Percentiles rank a stretch among this genome's conserved stretches.
phyloP scores from a whole-genome alignment of 345 rosid species.

The Camelina sativa region DNA sequence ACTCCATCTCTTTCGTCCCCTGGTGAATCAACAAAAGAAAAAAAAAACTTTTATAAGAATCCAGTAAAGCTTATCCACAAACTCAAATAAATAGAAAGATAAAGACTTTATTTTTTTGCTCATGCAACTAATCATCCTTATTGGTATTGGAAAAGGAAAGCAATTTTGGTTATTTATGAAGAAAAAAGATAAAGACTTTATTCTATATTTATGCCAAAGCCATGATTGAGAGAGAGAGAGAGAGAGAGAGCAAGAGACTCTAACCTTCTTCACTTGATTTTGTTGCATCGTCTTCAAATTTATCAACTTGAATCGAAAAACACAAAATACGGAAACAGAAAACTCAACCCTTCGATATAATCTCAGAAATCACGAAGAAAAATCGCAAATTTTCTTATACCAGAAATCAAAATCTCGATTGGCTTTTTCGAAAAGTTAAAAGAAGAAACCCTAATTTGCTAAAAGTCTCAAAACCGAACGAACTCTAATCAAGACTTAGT shows the following conservation, averaged over 20 bases:
- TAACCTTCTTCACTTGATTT: slow-evolving; percentile 43
- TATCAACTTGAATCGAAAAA: slow-evolving; percentile 9
- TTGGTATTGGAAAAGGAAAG: slow-evolving; percentile 19
- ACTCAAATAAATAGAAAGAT: neutral
- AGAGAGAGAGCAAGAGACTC: neutral
- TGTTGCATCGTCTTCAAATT: slow-evolving; percentile 38
- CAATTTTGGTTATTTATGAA: neutral
- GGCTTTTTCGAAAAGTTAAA: neutral
- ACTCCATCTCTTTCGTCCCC: slow-evolving; percentile 78
- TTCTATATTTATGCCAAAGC: neutral
- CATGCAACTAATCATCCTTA: slow-evolving; percentile 18
- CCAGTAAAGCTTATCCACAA: neutral
- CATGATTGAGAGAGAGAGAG: neutral
- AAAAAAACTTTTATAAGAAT: neutral
- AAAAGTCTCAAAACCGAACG: neutral
- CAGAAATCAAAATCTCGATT: slow-evolving; percentile 7
- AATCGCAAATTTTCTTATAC: neutral
- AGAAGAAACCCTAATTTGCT: slow-evolving; percentile 28
- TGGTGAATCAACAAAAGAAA: slow-evolving; percentile 24
- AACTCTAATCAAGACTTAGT: slow-evolving; percentile 9
- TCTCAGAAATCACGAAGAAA: neutral
- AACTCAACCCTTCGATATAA: neutral
- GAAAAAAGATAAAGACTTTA: neutral
- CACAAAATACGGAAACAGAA: neutral
- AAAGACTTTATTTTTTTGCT: too few relatives aligned